Evolutionary conservation across 2,329 filamentous ascomycete genomes (phyloP).

Genomic region (Clonostachys solani): DNA sequence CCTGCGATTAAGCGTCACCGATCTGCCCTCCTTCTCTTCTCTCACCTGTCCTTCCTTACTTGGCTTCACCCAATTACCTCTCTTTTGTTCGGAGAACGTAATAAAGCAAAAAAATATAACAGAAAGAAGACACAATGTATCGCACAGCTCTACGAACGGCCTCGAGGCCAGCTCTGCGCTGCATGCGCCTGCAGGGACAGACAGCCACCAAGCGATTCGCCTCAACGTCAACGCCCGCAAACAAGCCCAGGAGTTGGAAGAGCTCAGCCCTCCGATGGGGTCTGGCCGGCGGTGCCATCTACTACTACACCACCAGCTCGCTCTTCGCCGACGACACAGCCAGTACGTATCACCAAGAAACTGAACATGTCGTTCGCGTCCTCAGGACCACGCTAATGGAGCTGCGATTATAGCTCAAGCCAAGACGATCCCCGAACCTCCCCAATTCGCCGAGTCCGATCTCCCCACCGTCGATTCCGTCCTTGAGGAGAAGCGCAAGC

Average conservation of each 20-base stretch:
- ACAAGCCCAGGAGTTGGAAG: conserved; percentile 79
- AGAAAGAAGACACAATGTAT: conserved; percentile 35
- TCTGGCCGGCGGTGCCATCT: conserved; percentile 71
- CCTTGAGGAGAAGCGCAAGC: conserved; percentile 57
- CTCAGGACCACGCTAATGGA: neutral
- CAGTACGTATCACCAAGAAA: conserved; percentile 51
- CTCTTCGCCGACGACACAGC: conserved; percentile 80
- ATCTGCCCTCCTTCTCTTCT: neutral
- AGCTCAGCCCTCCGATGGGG: conserved; percentile 69
- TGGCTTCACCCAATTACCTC: neutral
- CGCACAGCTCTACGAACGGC: conserved; percentile 45
- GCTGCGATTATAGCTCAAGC: conserved; percentile 8
- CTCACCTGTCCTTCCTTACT: neutral
- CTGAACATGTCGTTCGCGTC: neutral
- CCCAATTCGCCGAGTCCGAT: conserved; percentile 51
- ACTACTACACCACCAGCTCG: conserved; percentile 90
- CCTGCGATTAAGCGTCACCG: too few species aligned
- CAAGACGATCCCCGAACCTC: conserved; percentile 31
- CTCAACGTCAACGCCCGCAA: conserved; percentile 48
- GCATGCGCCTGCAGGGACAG: conserved; percentile 27
- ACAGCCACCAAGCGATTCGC: conserved; percentile 39
- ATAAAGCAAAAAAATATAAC: neutral
- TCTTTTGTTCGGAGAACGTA: too few species aligned
- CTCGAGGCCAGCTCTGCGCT: conserved; percentile 36
- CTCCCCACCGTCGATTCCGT: conserved; percentile 64